phyloP scores from a whole-genome alignment of 768 basidiomycete genomes.

The Polyporus arcularius region DNA sequence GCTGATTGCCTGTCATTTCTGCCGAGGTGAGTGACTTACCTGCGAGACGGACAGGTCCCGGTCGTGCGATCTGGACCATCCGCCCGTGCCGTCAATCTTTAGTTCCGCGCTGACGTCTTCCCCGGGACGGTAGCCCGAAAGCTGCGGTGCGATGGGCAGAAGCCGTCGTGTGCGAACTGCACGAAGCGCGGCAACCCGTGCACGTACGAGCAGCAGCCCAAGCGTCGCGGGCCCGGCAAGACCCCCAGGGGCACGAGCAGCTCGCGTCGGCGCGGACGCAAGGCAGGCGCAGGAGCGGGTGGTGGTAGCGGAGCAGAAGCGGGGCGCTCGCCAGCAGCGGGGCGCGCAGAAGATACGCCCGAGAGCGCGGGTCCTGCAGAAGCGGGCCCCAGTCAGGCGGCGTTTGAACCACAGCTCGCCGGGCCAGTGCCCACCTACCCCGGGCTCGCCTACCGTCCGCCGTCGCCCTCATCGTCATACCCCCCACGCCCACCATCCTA shows the following conservation, averaged over 20 bases:
- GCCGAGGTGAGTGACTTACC: slow-evolving; percentile 54
- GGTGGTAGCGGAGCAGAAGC: slow-evolving; percentile 1
- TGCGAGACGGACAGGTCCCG: not conserved
- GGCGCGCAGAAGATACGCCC: not conserved
- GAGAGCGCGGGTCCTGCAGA: not conserved
- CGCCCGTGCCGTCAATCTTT: not conserved
- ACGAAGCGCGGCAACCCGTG: slow-evolving; percentile 51
- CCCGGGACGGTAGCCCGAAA: slow-evolving; percentile 57
- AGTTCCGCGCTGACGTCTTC: slow-evolving; percentile 5
- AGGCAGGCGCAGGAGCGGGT: not conserved
- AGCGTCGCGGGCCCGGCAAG: slow-evolving; percentile 76
- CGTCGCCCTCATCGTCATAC: slow-evolving; percentile 13
- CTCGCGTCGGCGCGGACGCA: slow-evolving; percentile 5
- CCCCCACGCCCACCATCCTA: not conserved
- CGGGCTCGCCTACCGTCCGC: slow-evolving; percentile 15
- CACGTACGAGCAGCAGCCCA: slow-evolving; percentile 49
- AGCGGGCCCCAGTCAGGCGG: not conserved
- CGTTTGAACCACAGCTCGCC: slow-evolving; percentile 17
- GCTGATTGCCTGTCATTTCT: slow-evolving; percentile 74
- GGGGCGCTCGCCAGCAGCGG: not conserved
- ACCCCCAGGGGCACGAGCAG: slow-evolving; percentile 52
- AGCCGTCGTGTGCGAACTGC: slow-evolving; percentile 68
- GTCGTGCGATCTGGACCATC: not conserved
- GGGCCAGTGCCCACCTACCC: slow-evolving; percentile 19
- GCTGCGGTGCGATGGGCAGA: slow-evolving; percentile 69